These are phyloP conservation scores for Tuber calosporum DNA, from an alignment of 495 filamentous ascomycete genomes.

Conservation along the genomic window DNA sequence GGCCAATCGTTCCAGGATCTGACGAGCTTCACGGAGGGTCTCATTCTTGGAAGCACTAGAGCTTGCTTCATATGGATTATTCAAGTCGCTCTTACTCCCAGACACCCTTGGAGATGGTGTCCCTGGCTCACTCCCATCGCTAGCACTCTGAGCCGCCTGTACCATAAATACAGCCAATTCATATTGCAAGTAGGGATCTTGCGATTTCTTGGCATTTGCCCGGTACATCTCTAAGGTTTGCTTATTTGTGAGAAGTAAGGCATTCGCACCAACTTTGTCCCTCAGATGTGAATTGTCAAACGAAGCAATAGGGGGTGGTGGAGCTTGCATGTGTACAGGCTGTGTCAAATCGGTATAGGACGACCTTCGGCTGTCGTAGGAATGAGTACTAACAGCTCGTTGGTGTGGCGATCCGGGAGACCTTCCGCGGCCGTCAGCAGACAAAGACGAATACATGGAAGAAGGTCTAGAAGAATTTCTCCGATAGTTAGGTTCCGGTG, in stretches of 20 bases:
- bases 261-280: constrained; percentile 73
- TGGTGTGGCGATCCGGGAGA: constrained; percentile 32
- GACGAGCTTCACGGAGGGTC: constrained; percentile 75
- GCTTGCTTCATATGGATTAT: constrained; percentile 43
- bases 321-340: constrained; percentile 78
- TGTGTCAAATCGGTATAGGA: constrained; percentile 86
- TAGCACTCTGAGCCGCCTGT: constrained; percentile 58
- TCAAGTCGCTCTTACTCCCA: constrained; percentile 43
- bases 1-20: constrained; percentile 76
- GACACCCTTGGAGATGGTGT: constrained; percentile 45
- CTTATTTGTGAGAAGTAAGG: constrained; percentile 77
- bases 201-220: constrained; percentile 91
- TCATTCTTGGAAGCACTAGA: constrained; percentile 52
- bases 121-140: constrained; percentile 48
- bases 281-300: constrained; percentile 72
- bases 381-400: constrained; percentile 48
- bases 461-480: constrained; percentile 28
- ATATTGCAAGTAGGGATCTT: constrained; percentile 78
- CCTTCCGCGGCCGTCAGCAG: constrained; percentile 26
- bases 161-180: constrained; percentile 94
- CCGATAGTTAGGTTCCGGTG: constrained; percentile 25
- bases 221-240: constrained; percentile 97
- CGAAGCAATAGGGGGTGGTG: constrained; percentile 61
- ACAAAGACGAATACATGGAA: constrained; percentile 35
- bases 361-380: constrained; percentile 66